Evolutionary conservation across 2,329 filamentous ascomycete genomes (phyloP).

Genomic region (Aspergillus ochraceus): DNA sequence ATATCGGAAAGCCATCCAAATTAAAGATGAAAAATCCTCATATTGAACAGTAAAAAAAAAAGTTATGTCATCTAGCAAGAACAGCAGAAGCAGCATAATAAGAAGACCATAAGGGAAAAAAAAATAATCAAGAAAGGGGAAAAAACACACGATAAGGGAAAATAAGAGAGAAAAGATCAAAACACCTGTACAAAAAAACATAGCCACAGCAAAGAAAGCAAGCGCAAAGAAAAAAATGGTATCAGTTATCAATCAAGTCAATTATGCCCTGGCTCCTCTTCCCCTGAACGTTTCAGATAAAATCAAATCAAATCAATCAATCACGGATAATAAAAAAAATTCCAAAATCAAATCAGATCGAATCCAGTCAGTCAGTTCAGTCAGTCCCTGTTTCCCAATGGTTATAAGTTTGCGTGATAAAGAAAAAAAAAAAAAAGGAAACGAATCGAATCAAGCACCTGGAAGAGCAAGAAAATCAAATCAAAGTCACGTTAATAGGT

Average conservation of each 20-base stretch:
- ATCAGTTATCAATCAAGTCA: neutral
- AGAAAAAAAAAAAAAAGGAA: conserved; percentile 17
- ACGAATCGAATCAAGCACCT: conserved; percentile 8
- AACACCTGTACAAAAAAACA: neutral
- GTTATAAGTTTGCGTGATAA: conserved; percentile 24
- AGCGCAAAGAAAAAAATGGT: neutral
- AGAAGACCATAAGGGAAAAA: no score
- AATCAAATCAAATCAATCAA: neutral
- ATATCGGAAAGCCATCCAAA: no score
- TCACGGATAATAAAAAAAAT: neutral
- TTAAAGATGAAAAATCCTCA: no score
- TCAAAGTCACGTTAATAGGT: neutral
- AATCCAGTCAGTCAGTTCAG: conserved; percentile 13
- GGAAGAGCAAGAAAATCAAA: neutral
- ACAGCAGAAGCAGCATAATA: no score
- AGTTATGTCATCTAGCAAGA: no score
- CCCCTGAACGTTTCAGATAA: neutral
- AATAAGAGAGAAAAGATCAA: neutral
- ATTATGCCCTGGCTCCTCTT: conserved; percentile 1
- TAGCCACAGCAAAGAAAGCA: neutral
- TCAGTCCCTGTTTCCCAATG: conserved; percentile 23
- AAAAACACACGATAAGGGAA: neutral
- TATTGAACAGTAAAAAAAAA: no score
- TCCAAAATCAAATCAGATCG: neutral
- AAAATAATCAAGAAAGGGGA: neutral